phyloP scores from a whole-genome alignment of 345 rosid genomes.

The Eucalyptus polybractea region DNA sequence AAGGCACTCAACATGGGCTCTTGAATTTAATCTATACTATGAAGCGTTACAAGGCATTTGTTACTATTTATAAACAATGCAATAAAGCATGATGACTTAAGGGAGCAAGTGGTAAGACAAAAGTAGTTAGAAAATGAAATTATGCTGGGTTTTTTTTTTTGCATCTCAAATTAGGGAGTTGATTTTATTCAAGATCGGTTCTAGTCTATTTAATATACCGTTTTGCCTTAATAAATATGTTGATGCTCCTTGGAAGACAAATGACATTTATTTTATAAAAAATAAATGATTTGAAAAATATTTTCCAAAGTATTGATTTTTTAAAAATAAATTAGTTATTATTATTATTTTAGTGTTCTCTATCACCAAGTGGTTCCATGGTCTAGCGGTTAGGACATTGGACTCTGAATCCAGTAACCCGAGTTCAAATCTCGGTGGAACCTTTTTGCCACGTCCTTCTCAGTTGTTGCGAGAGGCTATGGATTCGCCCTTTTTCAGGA shows the following conservation, averaged over 20 bases:
- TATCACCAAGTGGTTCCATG: constrained; percentile 31
- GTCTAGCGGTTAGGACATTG: constrained; percentile 92
- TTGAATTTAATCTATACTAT: not conserved
- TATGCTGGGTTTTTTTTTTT: no score
- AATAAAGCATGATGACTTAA: not conserved
- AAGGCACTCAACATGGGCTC: not conserved
- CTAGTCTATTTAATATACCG: rapidly evolving
- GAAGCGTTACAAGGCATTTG: rapidly evolving
- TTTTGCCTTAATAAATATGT: not conserved
- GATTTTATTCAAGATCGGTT: not conserved
- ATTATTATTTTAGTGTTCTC: no score
- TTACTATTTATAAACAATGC: not conserved
- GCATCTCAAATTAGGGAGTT: no score
- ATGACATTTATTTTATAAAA: not conserved
- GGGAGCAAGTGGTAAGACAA: not conserved
- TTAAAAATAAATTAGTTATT: no score
- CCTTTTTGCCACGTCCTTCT: constrained; percentile 3
- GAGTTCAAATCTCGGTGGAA: constrained; percentile 96
- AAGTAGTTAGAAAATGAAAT: no score
- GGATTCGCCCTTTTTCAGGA: not conserved
- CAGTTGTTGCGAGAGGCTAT: not conserved
- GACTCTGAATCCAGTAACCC: constrained; percentile 97
- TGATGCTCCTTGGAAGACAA: not conserved
- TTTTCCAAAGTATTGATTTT: no score
- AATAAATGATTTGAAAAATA: not conserved